Conservation (phyloP, 768 basidiomycete species). For the Mycena kentingensis region DNA sequence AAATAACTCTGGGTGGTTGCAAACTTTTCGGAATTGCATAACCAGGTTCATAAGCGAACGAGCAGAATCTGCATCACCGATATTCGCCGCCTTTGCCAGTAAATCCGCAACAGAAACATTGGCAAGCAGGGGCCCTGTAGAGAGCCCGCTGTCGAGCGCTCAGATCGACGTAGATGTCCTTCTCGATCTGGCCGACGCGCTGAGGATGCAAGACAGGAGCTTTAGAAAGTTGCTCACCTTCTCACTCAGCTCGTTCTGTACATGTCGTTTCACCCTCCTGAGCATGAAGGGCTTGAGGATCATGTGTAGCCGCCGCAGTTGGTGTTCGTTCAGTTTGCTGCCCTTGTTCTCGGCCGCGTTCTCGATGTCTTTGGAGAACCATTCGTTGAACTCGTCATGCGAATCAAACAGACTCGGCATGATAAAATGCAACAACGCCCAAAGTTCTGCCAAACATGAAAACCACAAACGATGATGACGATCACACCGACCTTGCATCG, state of each 20-base stretch:
- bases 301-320: constrained; percentile 94
- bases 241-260: constrained; percentile 99
- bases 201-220: constrained; percentile 8
- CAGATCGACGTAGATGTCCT: constrained; percentile 91
- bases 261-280: constrained; percentile 93
- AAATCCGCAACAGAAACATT: constrained; percentile 96
- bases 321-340: constrained; percentile 90
- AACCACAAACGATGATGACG: constrained; percentile 6
- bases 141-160: constrained; percentile 89
- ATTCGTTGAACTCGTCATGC: constrained; percentile 98
- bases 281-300: constrained; percentile 99
- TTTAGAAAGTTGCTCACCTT: constrained; percentile 58
- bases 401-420: constrained; percentile 99
- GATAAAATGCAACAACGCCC: constrained; percentile 98
- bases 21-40: constrained; percentile 99
- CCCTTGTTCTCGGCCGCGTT: constrained; percentile 90
- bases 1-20: constrained; percentile 98
- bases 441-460: constrained; percentile 66
- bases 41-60: constrained; percentile 98
- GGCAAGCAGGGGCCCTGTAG: constrained; percentile 83
- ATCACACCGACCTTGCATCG: constrained; percentile 84
- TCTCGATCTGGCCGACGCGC: constrained; percentile 74
- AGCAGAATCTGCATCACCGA: constrained; percentile 89
- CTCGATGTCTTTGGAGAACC: constrained; percentile 99
- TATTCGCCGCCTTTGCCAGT: constrained; percentile 87